These are phyloP conservation scores for Heterobasidion annosum DNA, from an alignment of 1,284 basidiomycete genomes.

Conservation along the genomic window DNA sequence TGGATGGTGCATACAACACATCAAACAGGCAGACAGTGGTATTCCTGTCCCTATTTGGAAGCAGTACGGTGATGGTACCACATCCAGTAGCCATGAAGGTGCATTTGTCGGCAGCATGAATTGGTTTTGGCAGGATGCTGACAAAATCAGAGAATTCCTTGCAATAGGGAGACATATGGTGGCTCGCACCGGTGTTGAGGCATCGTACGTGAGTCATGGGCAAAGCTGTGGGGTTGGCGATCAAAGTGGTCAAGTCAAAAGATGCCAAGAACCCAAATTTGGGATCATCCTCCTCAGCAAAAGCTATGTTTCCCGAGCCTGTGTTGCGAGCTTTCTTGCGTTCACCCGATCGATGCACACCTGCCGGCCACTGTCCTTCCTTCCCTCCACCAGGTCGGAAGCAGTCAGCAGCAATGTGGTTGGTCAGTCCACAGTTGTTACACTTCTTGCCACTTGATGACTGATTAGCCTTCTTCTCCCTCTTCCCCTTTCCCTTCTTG, in stretches of 20 bases:
- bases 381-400: too few species aligned
- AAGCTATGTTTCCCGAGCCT: neutral
- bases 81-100: neutral
- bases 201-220: neutral
- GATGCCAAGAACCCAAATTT: neutral
- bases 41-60: neutral
- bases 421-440: too few species aligned
- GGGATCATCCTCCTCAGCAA: too few species aligned
- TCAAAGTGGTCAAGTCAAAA: too few species aligned
- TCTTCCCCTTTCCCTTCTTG: too few species aligned
- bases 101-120: neutral
- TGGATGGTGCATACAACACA: neutral
- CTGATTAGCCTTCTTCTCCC: too few species aligned
- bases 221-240: neutral
- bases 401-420: too few species aligned
- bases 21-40: neutral
- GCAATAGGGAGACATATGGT: neutral
- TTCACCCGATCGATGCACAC: slow-evolving; percentile 1
- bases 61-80: neutral
- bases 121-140: neutral
- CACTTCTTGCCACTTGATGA: too few species aligned
- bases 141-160: neutral
- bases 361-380: too few species aligned
- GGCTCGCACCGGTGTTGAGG: neutral
- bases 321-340: neutral